Evolutionary conservation across 805 yeast genomes (phyloP), one percentile per base, ranked within the genome.

Genomic region (Pichia phayaonensis): DNA sequence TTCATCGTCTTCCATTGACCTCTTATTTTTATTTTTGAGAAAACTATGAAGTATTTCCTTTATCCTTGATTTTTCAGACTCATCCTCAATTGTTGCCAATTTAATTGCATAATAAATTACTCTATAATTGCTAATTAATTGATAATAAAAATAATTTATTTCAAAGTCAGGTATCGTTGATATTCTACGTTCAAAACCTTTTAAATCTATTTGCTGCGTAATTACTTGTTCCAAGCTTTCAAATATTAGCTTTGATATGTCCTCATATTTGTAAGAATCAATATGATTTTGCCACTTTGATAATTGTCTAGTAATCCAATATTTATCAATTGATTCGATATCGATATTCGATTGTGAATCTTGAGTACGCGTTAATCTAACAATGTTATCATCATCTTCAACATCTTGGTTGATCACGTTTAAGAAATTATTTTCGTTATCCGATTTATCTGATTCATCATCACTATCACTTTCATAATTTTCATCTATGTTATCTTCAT

Each of bases 261-360:
- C 72, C 0, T 65, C 49, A 45, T 61, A 62, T 42, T 56, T 61
- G 48, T 60, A 60, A 61, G 71, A 54, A 74, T 80, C 79, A 24
- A 60, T 56, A 44, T 62, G 67, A 8, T 49, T 56, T 40, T 61
- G 60, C 5, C 59, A 57, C 2, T 65, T 47, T 0, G 78, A 62
- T 1, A 86, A 55, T 46, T 73, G 71, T 51, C 79, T 70, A 46
- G 79, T 79, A 2, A 86, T 64, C 76, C 81, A 86, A 50, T 68
- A 74, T 8, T 61, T 65, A 49, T 72, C 70, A 7, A 67, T 53
- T 1, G 56, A 45, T 31, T 53, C 52, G 8, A 62, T 53, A 18
- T 55, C 55, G 18, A 45, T 20, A 18, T 60, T 27, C 34, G 8
- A 27, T 2, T 40, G 18, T 22, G 42, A 22, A 26, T 45, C 26